Conservation (phyloP, 2,329 filamentous ascomycete genomes). For the Penicillium crustosum region DNA sequence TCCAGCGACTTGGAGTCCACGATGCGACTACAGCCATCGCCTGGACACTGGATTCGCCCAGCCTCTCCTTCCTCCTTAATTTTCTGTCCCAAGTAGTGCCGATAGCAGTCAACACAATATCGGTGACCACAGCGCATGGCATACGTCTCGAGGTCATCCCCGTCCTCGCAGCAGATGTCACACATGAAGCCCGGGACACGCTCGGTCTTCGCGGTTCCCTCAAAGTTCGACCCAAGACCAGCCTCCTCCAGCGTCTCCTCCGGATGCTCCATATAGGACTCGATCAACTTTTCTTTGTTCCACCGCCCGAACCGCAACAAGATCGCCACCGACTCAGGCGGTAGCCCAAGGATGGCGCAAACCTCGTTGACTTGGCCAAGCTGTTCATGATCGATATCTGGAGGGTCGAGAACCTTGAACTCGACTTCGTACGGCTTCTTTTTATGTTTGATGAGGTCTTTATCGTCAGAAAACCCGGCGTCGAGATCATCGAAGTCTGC, state of each 20-base stretch:
- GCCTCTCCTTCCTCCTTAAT: conserved; percentile 95
- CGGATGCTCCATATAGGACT: conserved; percentile 91
- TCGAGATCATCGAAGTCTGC: conserved; percentile 60
- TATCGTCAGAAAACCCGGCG: conserved; percentile 64
- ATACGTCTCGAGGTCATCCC: conserved; percentile 73
- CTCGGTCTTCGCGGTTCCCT: conserved; percentile 66
- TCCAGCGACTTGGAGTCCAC: conserved; percentile 87
- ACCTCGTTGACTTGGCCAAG: conserved; percentile 85
- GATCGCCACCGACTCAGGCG: conserved; percentile 86
- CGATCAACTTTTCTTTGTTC: conserved; percentile 94
- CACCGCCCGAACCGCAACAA: conserved; percentile 84
- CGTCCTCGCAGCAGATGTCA: conserved; percentile 95
- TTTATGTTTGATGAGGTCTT: conserved; percentile 69
- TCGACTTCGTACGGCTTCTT: conserved; percentile 79
- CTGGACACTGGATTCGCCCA: conserved; percentile 88
- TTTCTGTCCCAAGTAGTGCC: conserved; percentile 87
- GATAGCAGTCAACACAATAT: conserved; percentile 90
- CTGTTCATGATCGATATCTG: conserved; percentile 82
- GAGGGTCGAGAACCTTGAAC: conserved; percentile 76
- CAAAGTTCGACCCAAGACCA: conserved; percentile 69
- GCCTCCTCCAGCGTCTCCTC: conserved; percentile 79
- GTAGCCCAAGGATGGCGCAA: conserved; percentile 84
- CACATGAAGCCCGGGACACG: conserved; percentile 76
- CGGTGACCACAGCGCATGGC: conserved; percentile 93
- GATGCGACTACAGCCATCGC: conserved; percentile 81